Evolutionary conservation across 2,329 filamentous ascomycete species (phyloP).

Genomic region (Rutstroemia sp.): DNA sequence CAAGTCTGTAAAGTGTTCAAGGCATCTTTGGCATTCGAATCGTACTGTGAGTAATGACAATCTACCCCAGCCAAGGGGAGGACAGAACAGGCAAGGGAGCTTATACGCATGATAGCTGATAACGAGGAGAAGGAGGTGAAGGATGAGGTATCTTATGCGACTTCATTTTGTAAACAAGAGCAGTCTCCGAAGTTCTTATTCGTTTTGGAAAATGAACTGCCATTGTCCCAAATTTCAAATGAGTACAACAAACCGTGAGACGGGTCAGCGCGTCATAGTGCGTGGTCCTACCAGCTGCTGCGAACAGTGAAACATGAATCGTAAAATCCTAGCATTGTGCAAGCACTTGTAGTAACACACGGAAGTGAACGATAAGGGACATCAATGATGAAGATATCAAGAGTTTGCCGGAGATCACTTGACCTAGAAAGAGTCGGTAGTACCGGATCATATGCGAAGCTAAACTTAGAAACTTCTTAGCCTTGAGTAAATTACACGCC

Average conservation of each 20-base stretch:
- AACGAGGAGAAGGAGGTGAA: not conserved
- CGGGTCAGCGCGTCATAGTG: not conserved
- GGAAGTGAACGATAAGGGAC: no score
- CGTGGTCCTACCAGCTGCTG: not conserved
- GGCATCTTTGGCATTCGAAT: conserved; percentile 25
- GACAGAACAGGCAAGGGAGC: not conserved
- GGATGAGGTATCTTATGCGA: not conserved
- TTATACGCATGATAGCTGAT: not conserved
- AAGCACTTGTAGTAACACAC: not conserved
- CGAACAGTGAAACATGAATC: not conserved
- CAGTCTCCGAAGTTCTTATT: not conserved
- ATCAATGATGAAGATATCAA: not conserved
- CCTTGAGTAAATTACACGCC: not conserved
- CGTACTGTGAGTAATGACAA: conserved; percentile 10
- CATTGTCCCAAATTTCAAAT: not conserved
- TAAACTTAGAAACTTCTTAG: not conserved
- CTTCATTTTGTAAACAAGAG: not conserved
- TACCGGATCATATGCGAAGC: not conserved
- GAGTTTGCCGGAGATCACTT: not conserved
- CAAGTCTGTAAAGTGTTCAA: conserved; percentile 47
- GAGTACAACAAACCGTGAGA: not conserved
- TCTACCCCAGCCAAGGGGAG: conserved; percentile 2
- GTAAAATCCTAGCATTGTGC: not conserved
- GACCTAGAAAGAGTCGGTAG: not conserved
- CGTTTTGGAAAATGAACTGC: not conserved